These are phyloP conservation scores for Eimeria necatrix DNA, from an alignment of 169 alveolate genomes.

Conservation along the genomic window DNA sequence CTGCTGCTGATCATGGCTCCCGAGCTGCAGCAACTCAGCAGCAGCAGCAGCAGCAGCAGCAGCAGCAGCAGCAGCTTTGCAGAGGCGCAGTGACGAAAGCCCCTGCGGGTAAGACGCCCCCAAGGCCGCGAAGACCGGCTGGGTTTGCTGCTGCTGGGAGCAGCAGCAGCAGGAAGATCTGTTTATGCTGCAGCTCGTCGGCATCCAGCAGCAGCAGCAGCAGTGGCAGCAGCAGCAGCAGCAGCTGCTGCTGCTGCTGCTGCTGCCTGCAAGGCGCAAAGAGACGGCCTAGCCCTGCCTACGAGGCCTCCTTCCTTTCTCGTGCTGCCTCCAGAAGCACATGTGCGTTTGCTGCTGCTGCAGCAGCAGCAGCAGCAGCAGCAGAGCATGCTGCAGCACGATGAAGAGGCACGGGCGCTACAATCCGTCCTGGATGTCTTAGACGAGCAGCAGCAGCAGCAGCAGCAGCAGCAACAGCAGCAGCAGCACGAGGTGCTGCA, in stretches of 20 bases:
- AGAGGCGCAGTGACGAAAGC: neutral
- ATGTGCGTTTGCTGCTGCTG: neutral
- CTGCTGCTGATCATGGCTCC: neutral
- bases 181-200: neutral
- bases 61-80: neutral
- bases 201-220: neutral
- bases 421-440: neutral
- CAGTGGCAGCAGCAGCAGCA: neutral
- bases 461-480: neutral
- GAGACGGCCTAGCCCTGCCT: neutral
- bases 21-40: neutral
- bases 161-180: neutral
- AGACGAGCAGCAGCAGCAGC: neutral
- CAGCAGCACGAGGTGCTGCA: neutral
- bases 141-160: neutral
- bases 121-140: neutral
- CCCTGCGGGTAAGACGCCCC: neutral
- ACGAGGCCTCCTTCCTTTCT: neutral
- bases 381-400: neutral
- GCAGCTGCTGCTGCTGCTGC: neutral
- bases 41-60: constrained; percentile 1
- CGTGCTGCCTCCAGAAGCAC: neutral
- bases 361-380: neutral
- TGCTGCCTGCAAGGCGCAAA: neutral
- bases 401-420: neutral